Percentiles rank a stretch among this genome's conserved stretches.
These are phyloP conservation scores for Pestalotiopsis sp. DNA, from an alignment of 2,329 filamentous ascomycete species.

Conservation along the genomic window DNA sequence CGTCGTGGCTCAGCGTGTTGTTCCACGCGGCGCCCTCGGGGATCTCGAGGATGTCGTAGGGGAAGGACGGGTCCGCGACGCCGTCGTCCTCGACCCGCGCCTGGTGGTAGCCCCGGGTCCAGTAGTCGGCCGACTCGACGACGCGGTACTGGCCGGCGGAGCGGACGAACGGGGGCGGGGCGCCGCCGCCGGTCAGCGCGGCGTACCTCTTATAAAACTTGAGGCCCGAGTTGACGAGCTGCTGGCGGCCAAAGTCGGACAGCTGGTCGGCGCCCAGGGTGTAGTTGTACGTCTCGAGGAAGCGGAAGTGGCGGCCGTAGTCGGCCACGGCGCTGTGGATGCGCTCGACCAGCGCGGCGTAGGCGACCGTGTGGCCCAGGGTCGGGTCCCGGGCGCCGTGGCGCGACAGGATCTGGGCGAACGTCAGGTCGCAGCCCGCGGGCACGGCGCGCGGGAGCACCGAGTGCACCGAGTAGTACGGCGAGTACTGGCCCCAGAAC, in stretches of 20 bases:
- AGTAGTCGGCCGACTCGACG: constrained; percentile 74
- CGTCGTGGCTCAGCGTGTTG: constrained; percentile 79
- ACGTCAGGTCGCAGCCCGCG: constrained; percentile 71
- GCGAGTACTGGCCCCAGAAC: constrained; percentile 86
- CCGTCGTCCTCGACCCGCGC: constrained; percentile 46
- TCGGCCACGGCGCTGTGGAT: constrained; percentile 61
- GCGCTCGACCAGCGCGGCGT: constrained; percentile 64
- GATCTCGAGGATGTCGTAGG: constrained; percentile 66
- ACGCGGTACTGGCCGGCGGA: constrained; percentile 72
- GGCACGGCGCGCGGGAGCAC: constrained; percentile 64
- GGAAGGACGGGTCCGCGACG: constrained; percentile 46
- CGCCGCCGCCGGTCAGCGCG: constrained; percentile 55
- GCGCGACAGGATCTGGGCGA: constrained; percentile 79
- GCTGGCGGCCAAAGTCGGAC: constrained; percentile 66
- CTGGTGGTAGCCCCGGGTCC: constrained; percentile 72
- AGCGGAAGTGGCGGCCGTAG: constrained; percentile 67
- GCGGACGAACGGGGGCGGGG: constrained; percentile 77
- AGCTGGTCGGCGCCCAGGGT: constrained; percentile 70
- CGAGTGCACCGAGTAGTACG: constrained; percentile 77
- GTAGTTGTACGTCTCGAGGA: constrained; percentile 74
- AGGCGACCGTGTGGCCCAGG: constrained; percentile 62
- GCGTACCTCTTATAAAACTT: constrained; percentile 78
- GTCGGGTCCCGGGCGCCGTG: constrained; percentile 88
- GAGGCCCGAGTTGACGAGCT: constrained; percentile 75
- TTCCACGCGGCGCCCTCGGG: constrained; percentile 69